phyloP scores from a whole-genome alignment of 108 stramenopile genomes.

The Schizochytrium sp. region DNA sequence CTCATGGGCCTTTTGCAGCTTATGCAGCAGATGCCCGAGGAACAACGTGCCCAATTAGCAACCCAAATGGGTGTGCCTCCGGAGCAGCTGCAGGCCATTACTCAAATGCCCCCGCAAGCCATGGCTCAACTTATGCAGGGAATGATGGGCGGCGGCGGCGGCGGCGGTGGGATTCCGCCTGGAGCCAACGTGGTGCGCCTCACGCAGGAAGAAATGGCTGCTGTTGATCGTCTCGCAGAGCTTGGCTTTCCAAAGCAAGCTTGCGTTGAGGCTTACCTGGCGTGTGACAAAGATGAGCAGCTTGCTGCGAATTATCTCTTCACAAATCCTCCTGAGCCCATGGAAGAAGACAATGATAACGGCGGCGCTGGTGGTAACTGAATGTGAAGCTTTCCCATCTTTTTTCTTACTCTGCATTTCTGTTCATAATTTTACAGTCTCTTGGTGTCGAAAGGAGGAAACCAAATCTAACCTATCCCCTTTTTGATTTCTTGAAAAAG shows the following conservation, averaged over 20 bases:
- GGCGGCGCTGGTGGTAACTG: neutral
- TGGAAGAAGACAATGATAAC: neutral
- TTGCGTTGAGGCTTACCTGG: conserved; percentile 90
- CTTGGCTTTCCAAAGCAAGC: conserved; percentile 89
- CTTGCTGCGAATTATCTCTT: conserved; percentile 93
- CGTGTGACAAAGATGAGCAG: conserved; percentile 97
- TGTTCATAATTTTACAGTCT: too few species aligned
- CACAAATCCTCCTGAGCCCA: conserved; percentile 5
- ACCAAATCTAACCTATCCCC: too few species aligned
- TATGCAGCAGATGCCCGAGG: conserved; percentile 59
- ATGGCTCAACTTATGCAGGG: conserved; percentile 63
- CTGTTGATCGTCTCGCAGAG: conserved; percentile 79
- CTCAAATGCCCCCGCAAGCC: conserved; percentile 87
- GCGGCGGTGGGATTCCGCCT: conserved; percentile 50
- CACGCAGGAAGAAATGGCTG: conserved; percentile 86
- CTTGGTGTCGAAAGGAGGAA: too few species aligned
- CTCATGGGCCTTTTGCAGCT: conserved; percentile 49
- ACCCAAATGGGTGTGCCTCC: conserved; percentile 78
- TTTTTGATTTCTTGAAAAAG: too few species aligned
- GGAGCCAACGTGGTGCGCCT: conserved; percentile 60
- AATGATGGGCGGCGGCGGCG: conserved; percentile 39
- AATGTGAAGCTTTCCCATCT: too few species aligned
- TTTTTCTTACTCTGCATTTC: too few species aligned
- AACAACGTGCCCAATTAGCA: conserved; percentile 78
- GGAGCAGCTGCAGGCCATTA: conserved; percentile 76